These are phyloP conservation scores for Hippophae rhamnoides DNA, from an alignment of 306 rosid species.

Conservation along the genomic window DNA sequence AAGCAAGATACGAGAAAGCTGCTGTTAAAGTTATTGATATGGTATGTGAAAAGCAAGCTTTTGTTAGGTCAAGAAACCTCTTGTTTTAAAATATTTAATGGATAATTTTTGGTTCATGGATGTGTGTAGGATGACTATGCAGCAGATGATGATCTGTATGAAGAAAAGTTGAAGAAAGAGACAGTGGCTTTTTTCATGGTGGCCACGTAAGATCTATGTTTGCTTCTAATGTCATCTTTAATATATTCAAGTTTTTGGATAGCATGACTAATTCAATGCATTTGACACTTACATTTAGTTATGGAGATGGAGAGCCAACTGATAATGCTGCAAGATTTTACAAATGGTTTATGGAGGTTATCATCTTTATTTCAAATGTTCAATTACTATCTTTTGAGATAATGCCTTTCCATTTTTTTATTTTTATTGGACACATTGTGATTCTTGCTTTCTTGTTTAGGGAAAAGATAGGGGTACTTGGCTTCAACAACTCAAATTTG, in stretches of 20 bases:
- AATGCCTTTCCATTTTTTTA: not conserved
- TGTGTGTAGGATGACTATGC: conserved; percentile 73
- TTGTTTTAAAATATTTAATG: not conserved
- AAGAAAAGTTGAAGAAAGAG: conserved; percentile 70
- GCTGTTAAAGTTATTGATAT: conserved; percentile 68
- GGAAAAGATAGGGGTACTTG: conserved; percentile 72
- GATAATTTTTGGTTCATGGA: conserved; percentile 1
- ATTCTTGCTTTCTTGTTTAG: conserved; percentile 27
- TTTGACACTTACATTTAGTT: conserved; percentile 28
- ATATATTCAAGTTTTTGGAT: not conserved
- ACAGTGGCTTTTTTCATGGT: conserved; percentile 54
- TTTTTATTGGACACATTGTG: not conserved
- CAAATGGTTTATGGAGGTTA: conserved; percentile 89
- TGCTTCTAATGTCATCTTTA: not conserved
- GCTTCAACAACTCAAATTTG: conserved; percentile 69
- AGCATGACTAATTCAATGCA: not conserved
- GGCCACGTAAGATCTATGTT: conserved; percentile 64
- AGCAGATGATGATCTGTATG: conserved; percentile 66
- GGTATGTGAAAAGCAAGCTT: conserved; percentile 29
- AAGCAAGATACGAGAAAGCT: conserved; percentile 75
- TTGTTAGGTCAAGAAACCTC: not conserved
- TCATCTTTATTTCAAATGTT: too few relatives aligned
- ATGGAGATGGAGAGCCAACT: conserved; percentile 99
- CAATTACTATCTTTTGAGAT: not conserved
- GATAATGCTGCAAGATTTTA: conserved; percentile 92